phyloP scores from a whole-genome alignment of 2,329 filamentous ascomycete genomes.

The Erysiphe pulchra region DNA sequence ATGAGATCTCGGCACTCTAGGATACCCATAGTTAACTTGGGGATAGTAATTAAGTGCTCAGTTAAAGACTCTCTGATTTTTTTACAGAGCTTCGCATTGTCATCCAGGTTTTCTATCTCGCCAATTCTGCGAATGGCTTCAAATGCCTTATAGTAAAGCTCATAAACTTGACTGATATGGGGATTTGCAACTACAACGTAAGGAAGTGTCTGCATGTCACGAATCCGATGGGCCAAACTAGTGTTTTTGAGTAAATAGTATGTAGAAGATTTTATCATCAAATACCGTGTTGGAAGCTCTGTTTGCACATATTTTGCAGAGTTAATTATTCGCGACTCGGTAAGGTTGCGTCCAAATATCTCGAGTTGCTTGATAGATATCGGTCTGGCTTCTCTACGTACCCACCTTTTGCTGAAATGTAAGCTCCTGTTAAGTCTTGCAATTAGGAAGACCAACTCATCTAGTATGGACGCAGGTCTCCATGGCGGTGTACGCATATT shows the following conservation, averaged over 20 bases:
- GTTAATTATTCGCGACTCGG: constrained; percentile 67
- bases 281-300: constrained; percentile 63
- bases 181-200: constrained; percentile 92
- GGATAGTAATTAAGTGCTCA: constrained; percentile 81
- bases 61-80: constrained; percentile 55
- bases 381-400: constrained; percentile 73
- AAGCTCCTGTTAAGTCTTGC: constrained; percentile 1
- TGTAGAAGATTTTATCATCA: not conserved
- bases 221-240: constrained; percentile 75
- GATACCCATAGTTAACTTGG: constrained; percentile 80
- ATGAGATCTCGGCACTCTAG: constrained; percentile 71
- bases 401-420: constrained; percentile 37
- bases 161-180: constrained; percentile 84
- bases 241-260: not conserved
- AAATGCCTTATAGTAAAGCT: constrained; percentile 92
- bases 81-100: constrained; percentile 72
- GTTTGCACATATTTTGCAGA: constrained; percentile 95
- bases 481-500: constrained; percentile 18
- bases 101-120: constrained; percentile 62
- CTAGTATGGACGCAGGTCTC: constrained; percentile 36
- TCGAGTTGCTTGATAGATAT: constrained; percentile 91
- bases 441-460: constrained; percentile 25
- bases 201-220: constrained; percentile 89
- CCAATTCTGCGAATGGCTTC: constrained; percentile 65
- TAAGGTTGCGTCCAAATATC: constrained; percentile 85